Evolutionary conservation across 1,139 yeast genomes (phyloP).

Genomic region (Pichia sp.): DNA sequence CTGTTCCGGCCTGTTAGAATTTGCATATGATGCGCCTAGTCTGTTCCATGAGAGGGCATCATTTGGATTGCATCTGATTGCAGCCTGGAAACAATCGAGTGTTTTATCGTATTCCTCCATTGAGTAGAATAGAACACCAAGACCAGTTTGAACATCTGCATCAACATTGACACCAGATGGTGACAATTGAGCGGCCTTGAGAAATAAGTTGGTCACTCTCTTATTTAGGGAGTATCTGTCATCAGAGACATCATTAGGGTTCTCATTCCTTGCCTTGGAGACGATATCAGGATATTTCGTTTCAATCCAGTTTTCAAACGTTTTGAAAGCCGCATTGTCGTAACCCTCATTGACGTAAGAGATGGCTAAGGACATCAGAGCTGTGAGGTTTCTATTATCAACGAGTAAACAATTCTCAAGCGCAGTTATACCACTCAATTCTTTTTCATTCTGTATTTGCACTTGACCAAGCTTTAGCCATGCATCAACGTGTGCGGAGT

Average conservation of each 20-base stretch:
- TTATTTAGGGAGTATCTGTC: slow-evolving; percentile 70
- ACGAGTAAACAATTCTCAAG: slow-evolving; percentile 80
- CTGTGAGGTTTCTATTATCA: slow-evolving; percentile 71
- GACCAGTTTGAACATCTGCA: slow-evolving; percentile 90
- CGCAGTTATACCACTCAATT: slow-evolving; percentile 87
- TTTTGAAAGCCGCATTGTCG: slow-evolving; percentile 92
- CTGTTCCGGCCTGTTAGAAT: slow-evolving; percentile 86
- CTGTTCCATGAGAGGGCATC: slow-evolving; percentile 94
- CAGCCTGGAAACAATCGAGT: slow-evolving; percentile 89
- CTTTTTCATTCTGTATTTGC: slow-evolving; percentile 96
- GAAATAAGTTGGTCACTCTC: slow-evolving; percentile 72
- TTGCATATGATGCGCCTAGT: slow-evolving; percentile 91
- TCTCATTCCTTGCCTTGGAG: slow-evolving; percentile 52
- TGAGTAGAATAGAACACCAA: slow-evolving; percentile 89
- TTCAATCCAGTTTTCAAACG: slow-evolving; percentile 89
- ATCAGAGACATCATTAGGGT: slow-evolving; percentile 59
- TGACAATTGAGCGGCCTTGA: slow-evolving; percentile 80
- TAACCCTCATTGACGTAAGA: slow-evolving; percentile 96
- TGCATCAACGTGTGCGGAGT: slow-evolving; percentile 76
- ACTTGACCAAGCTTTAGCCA: slow-evolving; percentile 92
- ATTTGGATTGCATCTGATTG: slow-evolving; percentile 73
- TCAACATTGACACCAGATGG: slow-evolving; percentile 81
- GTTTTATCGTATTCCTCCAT: slow-evolving; percentile 93
- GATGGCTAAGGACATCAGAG: slow-evolving; percentile 83
- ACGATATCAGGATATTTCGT: slow-evolving; percentile 81